Percentiles rank a stretch among this genome's conserved stretches.
Evolutionary conservation across 306 rosid species (phyloP).

Genomic region (Castanopsis chinensis): DNA sequence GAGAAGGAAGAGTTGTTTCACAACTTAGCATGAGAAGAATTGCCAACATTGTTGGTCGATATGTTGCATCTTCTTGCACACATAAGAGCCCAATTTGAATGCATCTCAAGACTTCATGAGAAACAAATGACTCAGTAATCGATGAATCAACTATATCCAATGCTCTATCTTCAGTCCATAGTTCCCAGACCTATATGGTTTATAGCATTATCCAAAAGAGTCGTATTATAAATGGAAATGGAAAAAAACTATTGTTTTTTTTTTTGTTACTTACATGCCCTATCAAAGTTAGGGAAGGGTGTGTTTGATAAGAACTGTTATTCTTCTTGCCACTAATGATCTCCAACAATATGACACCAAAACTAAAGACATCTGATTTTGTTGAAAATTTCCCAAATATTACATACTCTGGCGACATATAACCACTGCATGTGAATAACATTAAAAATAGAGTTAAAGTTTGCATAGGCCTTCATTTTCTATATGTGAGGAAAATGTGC

Average conservation of each 20-base stretch:
- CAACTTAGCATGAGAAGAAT: no score
- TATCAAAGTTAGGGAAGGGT: not conserved
- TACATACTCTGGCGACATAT: slow-evolving; percentile 35
- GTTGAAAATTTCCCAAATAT: slow-evolving; percentile 35
- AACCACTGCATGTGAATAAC: slow-evolving; percentile 27
- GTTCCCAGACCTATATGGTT: slow-evolving; percentile 14
- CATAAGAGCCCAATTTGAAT: no score
- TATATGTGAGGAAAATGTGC: not conserved
- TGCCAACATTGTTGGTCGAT: no score
- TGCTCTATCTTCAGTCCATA: slow-evolving; percentile 47
- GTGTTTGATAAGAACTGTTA: not conserved
- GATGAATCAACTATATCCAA: slow-evolving; percentile 19
- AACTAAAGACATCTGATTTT: slow-evolving; percentile 37
- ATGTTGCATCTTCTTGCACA: no score
- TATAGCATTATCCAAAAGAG: not conserved
- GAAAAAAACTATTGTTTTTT: no score
- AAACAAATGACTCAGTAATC: no score
- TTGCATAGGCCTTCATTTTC: no score
- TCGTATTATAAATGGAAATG: not conserved
- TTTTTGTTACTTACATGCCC: not conserved
- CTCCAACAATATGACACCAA: not conserved
- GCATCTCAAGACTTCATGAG: no score
- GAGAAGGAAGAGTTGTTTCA: no score
- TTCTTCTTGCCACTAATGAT: not conserved
- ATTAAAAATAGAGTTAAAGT: not conserved